Conservation (phyloP, 2,329 filamentous ascomycete species). For the Cladosporium halotolerans region DNA sequence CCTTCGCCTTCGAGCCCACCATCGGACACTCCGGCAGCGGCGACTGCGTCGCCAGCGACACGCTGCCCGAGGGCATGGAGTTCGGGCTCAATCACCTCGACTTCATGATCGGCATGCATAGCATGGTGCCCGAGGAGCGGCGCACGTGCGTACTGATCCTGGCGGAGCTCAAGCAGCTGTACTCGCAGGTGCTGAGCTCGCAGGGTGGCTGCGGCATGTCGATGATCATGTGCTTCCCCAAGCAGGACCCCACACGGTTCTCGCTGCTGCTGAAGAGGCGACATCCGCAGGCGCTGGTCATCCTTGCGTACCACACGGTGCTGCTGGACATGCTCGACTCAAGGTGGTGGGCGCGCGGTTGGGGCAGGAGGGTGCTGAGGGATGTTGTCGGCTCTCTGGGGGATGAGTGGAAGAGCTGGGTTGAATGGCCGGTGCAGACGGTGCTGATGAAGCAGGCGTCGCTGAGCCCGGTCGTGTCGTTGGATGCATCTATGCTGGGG, state of each 20-base stretch:
- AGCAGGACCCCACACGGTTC: slow-evolving; percentile 23
- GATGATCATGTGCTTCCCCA: slow-evolving; percentile 26
- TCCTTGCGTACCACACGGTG: slow-evolving; percentile 27
- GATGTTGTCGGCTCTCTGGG: slow-evolving; percentile 22
- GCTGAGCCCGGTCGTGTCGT: neutral
- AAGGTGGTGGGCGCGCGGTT: slow-evolving; percentile 26
- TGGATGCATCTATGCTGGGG: slow-evolving; percentile 6
- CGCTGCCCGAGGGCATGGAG: slow-evolving; percentile 23
- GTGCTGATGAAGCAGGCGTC: slow-evolving; percentile 17
- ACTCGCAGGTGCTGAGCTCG: slow-evolving; percentile 16
- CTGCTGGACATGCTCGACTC: slow-evolving; percentile 23
- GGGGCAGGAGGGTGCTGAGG: slow-evolving; percentile 20
- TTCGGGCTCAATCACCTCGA: slow-evolving; percentile 27
- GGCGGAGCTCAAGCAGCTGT: slow-evolving; percentile 24
- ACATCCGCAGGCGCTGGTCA: slow-evolving; percentile 25
- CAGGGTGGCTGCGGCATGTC: slow-evolving; percentile 17
- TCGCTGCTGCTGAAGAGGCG: slow-evolving; percentile 22
- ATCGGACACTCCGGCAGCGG: neutral
- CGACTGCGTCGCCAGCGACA: neutral
- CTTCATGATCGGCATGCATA: slow-evolving; percentile 27
- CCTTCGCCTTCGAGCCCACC: slow-evolving; percentile 4
- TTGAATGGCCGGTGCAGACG: slow-evolving; percentile 25
- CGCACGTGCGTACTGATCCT: slow-evolving; percentile 21
- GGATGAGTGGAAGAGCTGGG: slow-evolving; percentile 26
- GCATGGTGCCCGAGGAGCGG: slow-evolving; percentile 25